A percentile compares a stretch with the other conserved stretches of the same genome.
Conservation (phyloP, 2,329 filamentous ascomycete genomes). For the Penicillium brevicompactum region DNA sequence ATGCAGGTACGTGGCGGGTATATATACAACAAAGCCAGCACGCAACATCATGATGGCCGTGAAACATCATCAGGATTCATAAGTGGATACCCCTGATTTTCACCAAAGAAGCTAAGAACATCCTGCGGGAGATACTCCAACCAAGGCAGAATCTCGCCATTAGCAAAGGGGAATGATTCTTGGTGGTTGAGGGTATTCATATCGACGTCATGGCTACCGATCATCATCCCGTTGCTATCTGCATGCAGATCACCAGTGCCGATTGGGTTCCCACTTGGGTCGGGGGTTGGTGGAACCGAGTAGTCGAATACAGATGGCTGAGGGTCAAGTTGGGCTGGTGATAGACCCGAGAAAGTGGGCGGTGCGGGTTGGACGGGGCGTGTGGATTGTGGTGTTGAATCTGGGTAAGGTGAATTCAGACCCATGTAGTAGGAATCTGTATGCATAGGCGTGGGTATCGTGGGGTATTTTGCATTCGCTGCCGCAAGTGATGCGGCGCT, state of each 20-base stretch:
- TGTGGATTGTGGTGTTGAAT: slow-evolving; percentile 19
- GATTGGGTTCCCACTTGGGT: slow-evolving; percentile 19
- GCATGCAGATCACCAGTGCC: slow-evolving; percentile 15
- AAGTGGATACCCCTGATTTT: slow-evolving; percentile 36
- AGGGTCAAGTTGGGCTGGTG: slow-evolving; percentile 22
- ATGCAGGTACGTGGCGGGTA: slow-evolving; percentile 16
- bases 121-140: slow-evolving; percentile 72
- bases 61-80: slow-evolving; percentile 34
- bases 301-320: slow-evolving; percentile 28
- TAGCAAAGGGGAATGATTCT: slow-evolving; percentile 43
- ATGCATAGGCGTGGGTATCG: slow-evolving; percentile 43
- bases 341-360: slow-evolving; percentile 14
- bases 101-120: slow-evolving; percentile 59
- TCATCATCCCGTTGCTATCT: slow-evolving; percentile 57
- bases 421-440: slow-evolving; percentile 44
- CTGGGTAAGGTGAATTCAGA: slow-evolving; percentile 49
- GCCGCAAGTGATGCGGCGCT: slow-evolving; percentile 22
- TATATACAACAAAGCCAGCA: slow-evolving; percentile 12
- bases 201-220: slow-evolving; percentile 76
- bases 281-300: slow-evolving; percentile 19
- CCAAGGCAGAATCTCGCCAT: slow-evolving; percentile 71
- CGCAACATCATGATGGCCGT: slow-evolving; percentile 22
- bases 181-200: slow-evolving; percentile 61
- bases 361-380: slow-evolving; percentile 30
- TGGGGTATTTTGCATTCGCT: slow-evolving; percentile 28